Base-by-base conservation (phyloP, 164 flowering plant species). In the Euptelea pleiosperma region DNA sequence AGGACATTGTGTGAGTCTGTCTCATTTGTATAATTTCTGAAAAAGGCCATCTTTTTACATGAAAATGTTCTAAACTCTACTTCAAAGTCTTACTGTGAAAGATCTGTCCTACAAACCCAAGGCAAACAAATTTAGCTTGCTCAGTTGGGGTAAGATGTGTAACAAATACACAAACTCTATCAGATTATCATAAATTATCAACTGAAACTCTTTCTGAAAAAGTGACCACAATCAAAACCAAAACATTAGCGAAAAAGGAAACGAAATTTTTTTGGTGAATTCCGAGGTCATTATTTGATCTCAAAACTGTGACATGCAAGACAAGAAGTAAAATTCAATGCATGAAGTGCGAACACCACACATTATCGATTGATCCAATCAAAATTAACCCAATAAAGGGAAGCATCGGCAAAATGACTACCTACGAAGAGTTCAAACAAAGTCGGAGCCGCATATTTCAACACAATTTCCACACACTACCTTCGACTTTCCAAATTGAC, bases 1-100 rank as follows among this genome's bases (percentile, higher is more conserved):
- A 71, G 37, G 22, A 65, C 69, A 48, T 60, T 65, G 4, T 65
- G 75, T 35, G 82, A 73, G 15, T 62, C 81, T 25, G 72, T 64
- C 47, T 72, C 89, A 47, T 71, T 79, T 0, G 79, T 57, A 35
- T 52, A 78, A 52, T 84, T 79, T 63, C 86, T 83, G 66, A 77
- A 87, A 40, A 84, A 82, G 6, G 92, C 86, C 95, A 87, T 85
- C 55, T 55, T 74, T 36, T 73, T 30, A 77, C 79, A 79, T 72
- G 62, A 62, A 77, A 69, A 35, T 51, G 29, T 57, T 56, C 18
- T 12, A 2, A 50, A 15, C 15, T 15, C 51, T 35, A 56, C 34
- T 48, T 56, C 65, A 63, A 41, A 48, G 35, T 39, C 49, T 52
- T 8, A 26, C 44, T n/a, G 12, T 30, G 57, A 8, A 54, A 26